Conservation (phyloP, 129 eudicot genomes). For the Saposhnikovia divaricata region DNA sequence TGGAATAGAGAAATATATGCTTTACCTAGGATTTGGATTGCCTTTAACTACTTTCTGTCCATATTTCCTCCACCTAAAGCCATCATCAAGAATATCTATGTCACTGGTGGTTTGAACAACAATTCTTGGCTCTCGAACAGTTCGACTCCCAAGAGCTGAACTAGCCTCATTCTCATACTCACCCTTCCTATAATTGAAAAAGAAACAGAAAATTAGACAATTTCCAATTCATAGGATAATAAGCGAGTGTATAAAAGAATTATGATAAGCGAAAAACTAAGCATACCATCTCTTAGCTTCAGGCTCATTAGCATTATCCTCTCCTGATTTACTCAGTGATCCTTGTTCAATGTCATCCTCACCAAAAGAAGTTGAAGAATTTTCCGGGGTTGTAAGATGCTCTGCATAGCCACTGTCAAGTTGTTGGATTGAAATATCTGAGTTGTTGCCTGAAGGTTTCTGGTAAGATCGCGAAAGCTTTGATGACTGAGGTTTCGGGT, state of each 20-base stretch:
- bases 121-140: conserved; percentile 80
- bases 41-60: conserved; percentile 98
- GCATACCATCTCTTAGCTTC: conserved; percentile 91
- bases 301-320: conserved; percentile 68
- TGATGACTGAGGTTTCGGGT: conserved; percentile 85
- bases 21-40: conserved; percentile 89
- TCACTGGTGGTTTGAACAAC: conserved; percentile 96
- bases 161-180: conserved; percentile 74
- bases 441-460: conserved; percentile 9
- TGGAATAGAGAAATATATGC: not conserved
- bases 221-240: not conserved
- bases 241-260: not conserved
- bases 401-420: conserved; percentile 35
- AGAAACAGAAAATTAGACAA: not conserved
- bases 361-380: conserved; percentile 65
- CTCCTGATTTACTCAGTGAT: conserved; percentile 67
- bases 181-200: conserved; percentile 59
- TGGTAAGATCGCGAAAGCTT: conserved; percentile 48
- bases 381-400: conserved; percentile 35
- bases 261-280: not conserved
- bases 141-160: conserved; percentile 68
- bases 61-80: conserved; percentile 96
- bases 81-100: conserved; percentile 92
- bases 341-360: conserved; percentile 83
- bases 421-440: conserved; percentile 20